phyloP scores from a whole-genome alignment of 257 asterid species.

The Fraxinus americana region DNA sequence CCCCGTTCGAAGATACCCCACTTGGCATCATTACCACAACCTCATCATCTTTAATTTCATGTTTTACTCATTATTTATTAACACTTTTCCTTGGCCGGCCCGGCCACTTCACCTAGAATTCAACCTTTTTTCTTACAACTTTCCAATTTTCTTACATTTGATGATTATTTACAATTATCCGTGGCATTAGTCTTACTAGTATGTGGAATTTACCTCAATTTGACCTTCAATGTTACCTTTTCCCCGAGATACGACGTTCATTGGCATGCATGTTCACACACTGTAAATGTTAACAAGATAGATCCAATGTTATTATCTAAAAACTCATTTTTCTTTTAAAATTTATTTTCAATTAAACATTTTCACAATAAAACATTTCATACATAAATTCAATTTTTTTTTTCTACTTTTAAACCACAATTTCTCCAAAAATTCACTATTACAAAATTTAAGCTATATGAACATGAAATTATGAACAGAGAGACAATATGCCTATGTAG shows the following conservation, averaged over 20 bases:
- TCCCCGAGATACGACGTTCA: neutral
- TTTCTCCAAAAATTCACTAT: too few species aligned
- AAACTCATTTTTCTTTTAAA: too few species aligned
- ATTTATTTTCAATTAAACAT: too few species aligned
- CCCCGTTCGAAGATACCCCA: conserved; percentile 36
- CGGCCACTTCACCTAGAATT: conserved; percentile 15
- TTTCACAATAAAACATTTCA: too few species aligned
- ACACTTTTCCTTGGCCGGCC: conserved; percentile 3
- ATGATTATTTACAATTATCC: conserved; percentile 30
- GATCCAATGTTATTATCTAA: too few species aligned
- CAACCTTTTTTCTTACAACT: neutral
- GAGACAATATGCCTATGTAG: too few species aligned
- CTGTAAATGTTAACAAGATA: too few species aligned
- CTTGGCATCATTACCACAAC: conserved; percentile 48
- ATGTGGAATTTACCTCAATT: conserved; percentile 27
- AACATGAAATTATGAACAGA: too few species aligned
- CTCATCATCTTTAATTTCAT: conserved; percentile 28
- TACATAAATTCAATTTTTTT: too few species aligned
- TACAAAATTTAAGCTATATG: too few species aligned
- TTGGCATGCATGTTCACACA: too few species aligned
- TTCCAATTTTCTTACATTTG: conserved; percentile 31
- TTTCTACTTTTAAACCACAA: too few species aligned
- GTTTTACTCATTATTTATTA: neutral
- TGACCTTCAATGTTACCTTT: conserved; percentile 1
- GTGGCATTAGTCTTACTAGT: conserved; percentile 30